Percentiles rank a stretch among this genome's conserved stretches.
Evolutionary conservation across 2,329 filamentous ascomycete genomes (phyloP).

Genomic region (Aspergillus fischeri): DNA sequence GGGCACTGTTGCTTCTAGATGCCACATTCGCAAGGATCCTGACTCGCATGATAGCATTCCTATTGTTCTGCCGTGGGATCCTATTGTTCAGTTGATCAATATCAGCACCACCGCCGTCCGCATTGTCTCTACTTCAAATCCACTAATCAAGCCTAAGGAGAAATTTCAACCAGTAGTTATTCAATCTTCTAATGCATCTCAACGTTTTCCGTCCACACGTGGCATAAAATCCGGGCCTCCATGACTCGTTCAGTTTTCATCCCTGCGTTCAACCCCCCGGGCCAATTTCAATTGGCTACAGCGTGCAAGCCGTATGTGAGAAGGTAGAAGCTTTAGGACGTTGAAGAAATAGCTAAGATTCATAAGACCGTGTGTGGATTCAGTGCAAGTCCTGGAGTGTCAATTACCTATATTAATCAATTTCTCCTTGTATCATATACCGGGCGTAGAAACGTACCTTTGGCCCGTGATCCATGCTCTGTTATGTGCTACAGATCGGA

Average conservation of each 20-base stretch:
- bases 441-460: not conserved
- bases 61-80: not conserved
- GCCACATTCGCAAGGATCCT: not conserved
- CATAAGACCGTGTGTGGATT: not conserved
- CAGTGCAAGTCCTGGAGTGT: no score
- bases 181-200: no score
- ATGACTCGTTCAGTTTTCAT: no score
- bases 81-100: not conserved
- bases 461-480: not conserved
- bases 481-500: conserved; percentile 3
- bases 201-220: no score
- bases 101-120: not conserved
- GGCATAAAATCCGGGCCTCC: no score
- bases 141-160: not conserved
- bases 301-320: no score
- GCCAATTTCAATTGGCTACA: no score
- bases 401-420: not conserved
- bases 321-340: no score
- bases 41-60: not conserved
- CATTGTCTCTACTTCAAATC: not conserved
- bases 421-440: not conserved
- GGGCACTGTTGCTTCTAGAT: not conserved
- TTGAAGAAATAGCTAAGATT: not conserved
- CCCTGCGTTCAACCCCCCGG: no score
- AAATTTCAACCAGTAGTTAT: not conserved